Evolutionary conservation across 1,284 basidiomycete genomes (phyloP), one percentile per base, ranked within the genome.

Genomic region (Cystobasidium pallidum): DNA sequence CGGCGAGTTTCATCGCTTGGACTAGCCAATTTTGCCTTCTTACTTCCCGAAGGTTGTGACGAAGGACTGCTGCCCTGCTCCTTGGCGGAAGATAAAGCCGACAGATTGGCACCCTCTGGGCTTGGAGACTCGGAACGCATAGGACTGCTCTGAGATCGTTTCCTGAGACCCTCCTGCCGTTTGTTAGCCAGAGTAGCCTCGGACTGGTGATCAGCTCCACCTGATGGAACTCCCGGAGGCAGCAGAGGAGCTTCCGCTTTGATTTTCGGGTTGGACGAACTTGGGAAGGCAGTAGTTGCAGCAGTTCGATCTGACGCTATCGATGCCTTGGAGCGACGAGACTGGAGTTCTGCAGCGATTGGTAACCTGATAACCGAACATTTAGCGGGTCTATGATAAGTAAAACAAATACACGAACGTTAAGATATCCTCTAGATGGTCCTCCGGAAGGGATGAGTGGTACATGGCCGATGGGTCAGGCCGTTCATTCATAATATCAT

Each of bases 391-490:
- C 19, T 19, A 10, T 28, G 11, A 30, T 30, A 41, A 26, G 7
- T 24, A 19, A 1, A n/a, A 13, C 6, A 15, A 19, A 30, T 59
- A 11, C 7, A 17, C 54, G 6, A 19, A 71, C 68, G 32, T 43
- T 17, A 71, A 15, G 13, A 71, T 51, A 45, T 71, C 68, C 55
- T 71, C 68, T 24, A 71, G 61, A 34, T 71, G 59, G 32, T 71
- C 68, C 39, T 71, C 68, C 28, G 61, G 59, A 3, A 63, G 47
- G 13, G 26, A 24, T 41, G 4, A 26, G 49, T 68, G 45, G 51
- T 66, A 26, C 13, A 39, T 39, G 19, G 52, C 47, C 13, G 41
- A 66, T 66, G 34, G 32, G 10, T 49, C 45, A 24, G 49, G 64
- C 30, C 34, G 51, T 47, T 66, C 49, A 24, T 55, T 36, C 52